These are phyloP conservation scores for Senna tora DNA, from an alignment of 306 rosid genomes.

Conservation along the genomic window DNA sequence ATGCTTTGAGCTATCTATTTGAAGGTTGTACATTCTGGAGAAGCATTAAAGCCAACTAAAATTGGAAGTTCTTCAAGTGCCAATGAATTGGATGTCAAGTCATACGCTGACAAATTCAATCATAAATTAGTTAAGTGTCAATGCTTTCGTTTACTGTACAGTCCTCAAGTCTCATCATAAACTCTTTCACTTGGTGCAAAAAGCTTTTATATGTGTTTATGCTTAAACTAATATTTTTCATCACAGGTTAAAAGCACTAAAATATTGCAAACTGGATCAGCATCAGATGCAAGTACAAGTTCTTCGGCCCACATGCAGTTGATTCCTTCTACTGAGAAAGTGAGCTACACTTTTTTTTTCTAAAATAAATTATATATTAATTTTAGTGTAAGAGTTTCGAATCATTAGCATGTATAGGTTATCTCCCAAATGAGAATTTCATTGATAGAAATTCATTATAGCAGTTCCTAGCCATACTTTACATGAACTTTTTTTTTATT, in stretches of 20 bases:
- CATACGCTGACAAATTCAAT: constrained; percentile 60
- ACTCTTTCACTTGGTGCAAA: constrained; percentile 24
- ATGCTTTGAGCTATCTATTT: constrained; percentile 38
- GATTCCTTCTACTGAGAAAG: constrained; percentile 52
- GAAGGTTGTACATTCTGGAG: constrained; percentile 73
- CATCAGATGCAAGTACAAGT: constrained; percentile 47
- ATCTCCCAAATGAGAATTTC: neutral
- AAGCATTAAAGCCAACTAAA: constrained; percentile 54
- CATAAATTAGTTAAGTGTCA: constrained; percentile 35
- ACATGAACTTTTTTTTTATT: neutral
- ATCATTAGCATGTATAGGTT: constrained; percentile 3
- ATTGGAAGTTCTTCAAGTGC: constrained; percentile 42
- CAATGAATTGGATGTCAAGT: constrained; percentile 49
- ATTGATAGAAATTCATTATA: neutral
- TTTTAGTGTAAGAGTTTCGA: constrained; percentile 2
- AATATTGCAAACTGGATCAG: constrained; percentile 56
- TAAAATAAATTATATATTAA: neutral
- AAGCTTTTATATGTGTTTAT: constrained; percentile 22
- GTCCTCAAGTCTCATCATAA: constrained; percentile 30
- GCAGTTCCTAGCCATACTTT: neutral
- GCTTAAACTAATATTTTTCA: constrained; percentile 20
- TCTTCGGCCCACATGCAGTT: constrained; percentile 50
- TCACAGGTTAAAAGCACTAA: constrained; percentile 57
- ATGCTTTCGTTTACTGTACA: constrained; percentile 24
- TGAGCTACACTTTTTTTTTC: constrained; percentile 39